phyloP scores from a whole-genome alignment of 2,329 filamentous ascomycete genomes.

The Ophiostoma ulmi region DNA sequence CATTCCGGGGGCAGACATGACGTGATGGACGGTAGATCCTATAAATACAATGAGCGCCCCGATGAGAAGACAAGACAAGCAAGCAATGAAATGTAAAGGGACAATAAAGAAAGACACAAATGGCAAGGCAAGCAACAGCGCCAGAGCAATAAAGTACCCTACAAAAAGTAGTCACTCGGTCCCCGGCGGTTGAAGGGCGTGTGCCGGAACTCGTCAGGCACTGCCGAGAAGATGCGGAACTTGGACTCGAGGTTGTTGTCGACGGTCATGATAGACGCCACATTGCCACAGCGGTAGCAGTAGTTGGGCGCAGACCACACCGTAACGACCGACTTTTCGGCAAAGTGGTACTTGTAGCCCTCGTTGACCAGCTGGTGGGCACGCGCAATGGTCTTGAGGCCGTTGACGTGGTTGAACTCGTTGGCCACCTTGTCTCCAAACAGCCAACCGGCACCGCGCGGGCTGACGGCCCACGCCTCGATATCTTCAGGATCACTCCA shows the following conservation, averaged over 20 bases:
- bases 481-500: conserved; percentile 98
- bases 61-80: background rate
- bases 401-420: conserved; percentile 96
- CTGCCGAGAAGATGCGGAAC: conserved; percentile 87
- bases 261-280: conserved; percentile 94
- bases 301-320: conserved; percentile 98
- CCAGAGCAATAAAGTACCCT: conserved; percentile 18
- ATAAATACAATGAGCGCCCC: conserved; percentile 18
- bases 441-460: conserved; percentile 92
- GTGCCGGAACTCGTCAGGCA: conserved; percentile 78
- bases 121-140: background rate
- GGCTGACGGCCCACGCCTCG: conserved; percentile 92
- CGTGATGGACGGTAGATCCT: conserved; percentile 15
- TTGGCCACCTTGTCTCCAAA: conserved; percentile 97
- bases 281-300: conserved; percentile 91
- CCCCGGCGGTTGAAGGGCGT: conserved; percentile 67
- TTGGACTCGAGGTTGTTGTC: conserved; percentile 78
- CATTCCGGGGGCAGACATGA: conserved; percentile 6
- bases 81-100: background rate
- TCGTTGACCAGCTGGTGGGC: conserved; percentile 99
- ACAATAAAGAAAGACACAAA: background rate
- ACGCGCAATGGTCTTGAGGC: conserved; percentile 87
- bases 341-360: conserved; percentile 97
- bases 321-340: conserved; percentile 90
- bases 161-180: conserved; percentile 67